Evolutionary conservation across 2,329 filamentous ascomycete species (phyloP).

Genomic region (Penicillium sp.): DNA sequence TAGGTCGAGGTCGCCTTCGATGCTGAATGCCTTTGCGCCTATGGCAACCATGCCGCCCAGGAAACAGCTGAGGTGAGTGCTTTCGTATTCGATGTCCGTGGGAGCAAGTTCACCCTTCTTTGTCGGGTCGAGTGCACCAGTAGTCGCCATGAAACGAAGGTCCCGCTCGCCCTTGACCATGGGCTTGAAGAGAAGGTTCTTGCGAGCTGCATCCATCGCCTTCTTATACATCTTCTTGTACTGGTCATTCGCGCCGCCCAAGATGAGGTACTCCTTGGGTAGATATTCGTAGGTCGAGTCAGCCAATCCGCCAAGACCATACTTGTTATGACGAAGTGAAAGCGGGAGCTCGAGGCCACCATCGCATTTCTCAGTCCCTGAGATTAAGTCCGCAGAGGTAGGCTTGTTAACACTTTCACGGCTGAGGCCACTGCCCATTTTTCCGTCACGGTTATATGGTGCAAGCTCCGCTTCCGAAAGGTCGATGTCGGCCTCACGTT

Average conservation of each 20-base stretch:
- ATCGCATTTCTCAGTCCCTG: slow-evolving; percentile 35
- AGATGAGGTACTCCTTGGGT: slow-evolving; percentile 51
- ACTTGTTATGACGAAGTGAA: slow-evolving; percentile 36
- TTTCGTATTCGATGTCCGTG: slow-evolving; percentile 50
- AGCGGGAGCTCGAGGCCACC: slow-evolving; percentile 42
- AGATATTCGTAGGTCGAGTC: slow-evolving; percentile 55
- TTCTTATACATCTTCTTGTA: slow-evolving; percentile 48
- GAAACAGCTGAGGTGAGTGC: slow-evolving; percentile 62
- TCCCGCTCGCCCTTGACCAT: slow-evolving; percentile 46
- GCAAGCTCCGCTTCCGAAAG: slow-evolving; percentile 32
- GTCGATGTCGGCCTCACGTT: slow-evolving; percentile 21
- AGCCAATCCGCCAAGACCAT: slow-evolving; percentile 47
- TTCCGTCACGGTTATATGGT: slow-evolving; percentile 19
- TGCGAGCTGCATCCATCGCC: slow-evolving; percentile 41
- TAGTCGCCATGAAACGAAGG: slow-evolving; percentile 45
- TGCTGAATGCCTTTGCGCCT: slow-evolving; percentile 58
- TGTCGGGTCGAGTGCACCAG: slow-evolving; percentile 25
- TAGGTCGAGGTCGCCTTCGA: slow-evolving; percentile 56
- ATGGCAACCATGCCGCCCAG: slow-evolving; percentile 64
- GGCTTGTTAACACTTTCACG: not conserved
- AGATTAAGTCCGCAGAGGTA: slow-evolving; percentile 12
- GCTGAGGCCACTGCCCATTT: not conserved
- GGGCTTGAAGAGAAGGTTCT: slow-evolving; percentile 48
- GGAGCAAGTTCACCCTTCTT: slow-evolving; percentile 16
- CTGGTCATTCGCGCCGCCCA: slow-evolving; percentile 46